phyloP scores from a whole-genome alignment of 352 stramenopile species.

The Stramenopiles sp. region DNA sequence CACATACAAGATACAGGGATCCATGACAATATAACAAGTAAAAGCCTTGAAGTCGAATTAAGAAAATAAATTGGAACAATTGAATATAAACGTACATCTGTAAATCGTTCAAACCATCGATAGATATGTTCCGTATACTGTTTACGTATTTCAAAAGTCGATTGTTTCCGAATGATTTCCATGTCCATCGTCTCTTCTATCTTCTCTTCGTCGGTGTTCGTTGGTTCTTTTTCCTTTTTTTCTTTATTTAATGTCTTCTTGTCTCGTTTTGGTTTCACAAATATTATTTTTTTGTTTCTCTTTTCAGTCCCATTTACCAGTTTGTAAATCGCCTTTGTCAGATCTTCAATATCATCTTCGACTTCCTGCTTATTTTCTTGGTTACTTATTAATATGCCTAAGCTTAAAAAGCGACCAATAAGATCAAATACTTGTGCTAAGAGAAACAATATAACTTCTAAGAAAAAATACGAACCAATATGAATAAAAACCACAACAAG shows the following conservation, averaged over 20 bases:
- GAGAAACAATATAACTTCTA: neutral
- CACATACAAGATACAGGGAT: neutral
- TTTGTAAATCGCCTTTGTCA: no score
- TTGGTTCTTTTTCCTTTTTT: no score
- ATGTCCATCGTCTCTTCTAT: no score
- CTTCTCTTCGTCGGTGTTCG: no score
- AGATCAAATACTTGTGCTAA: neutral
- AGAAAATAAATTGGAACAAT: neutral
- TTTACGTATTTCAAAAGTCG: neutral
- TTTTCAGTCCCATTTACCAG: no score
- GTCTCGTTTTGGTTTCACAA: no score
- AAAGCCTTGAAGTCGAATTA: no score
- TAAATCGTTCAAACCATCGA: neutral
- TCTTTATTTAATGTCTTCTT: no score
- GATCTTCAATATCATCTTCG: no score
- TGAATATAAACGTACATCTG: neutral
- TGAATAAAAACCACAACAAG: neutral
- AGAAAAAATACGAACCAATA: neutral
- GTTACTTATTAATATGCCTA: neutral
- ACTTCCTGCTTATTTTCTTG: neutral
- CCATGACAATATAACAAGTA: neutral
- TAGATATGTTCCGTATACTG: neutral
- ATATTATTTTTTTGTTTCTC: no score
- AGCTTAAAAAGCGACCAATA: neutral
- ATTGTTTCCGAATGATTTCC: neutral